Evolutionary conservation across 306 rosid genomes (phyloP).

Genomic region (Cicer chorassanicum): DNA sequence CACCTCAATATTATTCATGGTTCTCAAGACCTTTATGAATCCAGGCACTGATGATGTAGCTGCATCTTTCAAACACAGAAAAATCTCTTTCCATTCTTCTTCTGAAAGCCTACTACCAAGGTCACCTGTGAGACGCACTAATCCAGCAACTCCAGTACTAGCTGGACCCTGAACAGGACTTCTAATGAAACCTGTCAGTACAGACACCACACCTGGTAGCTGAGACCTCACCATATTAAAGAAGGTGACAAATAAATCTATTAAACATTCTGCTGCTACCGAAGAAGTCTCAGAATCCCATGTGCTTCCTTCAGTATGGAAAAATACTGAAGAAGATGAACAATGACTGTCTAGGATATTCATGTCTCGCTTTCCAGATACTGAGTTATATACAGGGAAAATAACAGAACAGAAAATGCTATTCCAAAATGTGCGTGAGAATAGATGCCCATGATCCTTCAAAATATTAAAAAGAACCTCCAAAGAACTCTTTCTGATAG

Average conservation of each 20-base stretch:
- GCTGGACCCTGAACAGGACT: slow-evolving; percentile 93
- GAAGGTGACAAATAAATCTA: slow-evolving; percentile 76
- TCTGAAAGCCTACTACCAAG: slow-evolving; percentile 76
- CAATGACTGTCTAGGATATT: slow-evolving; percentile 47
- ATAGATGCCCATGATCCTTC: slow-evolving; percentile 96
- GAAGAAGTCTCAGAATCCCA: slow-evolving; percentile 93
- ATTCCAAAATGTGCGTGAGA: slow-evolving; percentile 80
- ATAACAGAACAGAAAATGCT: slow-evolving; percentile 72
- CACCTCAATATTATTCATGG: slow-evolving; percentile 65
- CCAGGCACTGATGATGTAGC: slow-evolving; percentile 80
- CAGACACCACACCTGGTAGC: slow-evolving; percentile 74
- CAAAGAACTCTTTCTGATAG: slow-evolving; percentile 95
- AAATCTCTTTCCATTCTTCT: slow-evolving; percentile 82
- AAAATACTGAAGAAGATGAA: slow-evolving; percentile 53
- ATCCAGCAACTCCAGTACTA: slow-evolving; percentile 85
- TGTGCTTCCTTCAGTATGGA: slow-evolving; percentile 64
- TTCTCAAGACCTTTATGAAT: slow-evolving; percentile 78
- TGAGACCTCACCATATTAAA: slow-evolving; percentile 77
- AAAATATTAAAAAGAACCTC: slow-evolving; percentile 96
- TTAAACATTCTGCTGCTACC: slow-evolving; percentile 83
- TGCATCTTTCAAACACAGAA: slow-evolving; percentile 78
- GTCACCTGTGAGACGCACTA: slow-evolving; percentile 77
- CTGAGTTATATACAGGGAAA: slow-evolving; percentile 71
- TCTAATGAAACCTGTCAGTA: slow-evolving; percentile 75
- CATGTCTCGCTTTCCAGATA: slow-evolving; percentile 57